Evolutionary conservation across 106 monocot genomes (phyloP).

Genomic region (Allium sativum): DNA sequence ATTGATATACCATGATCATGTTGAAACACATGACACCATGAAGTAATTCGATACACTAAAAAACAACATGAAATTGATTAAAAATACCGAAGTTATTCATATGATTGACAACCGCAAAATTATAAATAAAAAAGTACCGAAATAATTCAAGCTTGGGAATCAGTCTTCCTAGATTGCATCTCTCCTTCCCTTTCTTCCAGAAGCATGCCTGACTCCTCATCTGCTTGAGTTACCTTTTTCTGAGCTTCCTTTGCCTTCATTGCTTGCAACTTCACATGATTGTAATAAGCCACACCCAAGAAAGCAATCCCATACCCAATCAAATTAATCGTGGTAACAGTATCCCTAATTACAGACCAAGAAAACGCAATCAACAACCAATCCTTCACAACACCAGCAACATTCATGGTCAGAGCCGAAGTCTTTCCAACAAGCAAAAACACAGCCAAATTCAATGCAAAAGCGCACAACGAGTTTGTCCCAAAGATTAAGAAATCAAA

Average conservation of each 20-base stretch:
- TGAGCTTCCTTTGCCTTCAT: conserved; percentile 12
- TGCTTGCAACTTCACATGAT: conserved; percentile 16
- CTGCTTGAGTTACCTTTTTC: not conserved
- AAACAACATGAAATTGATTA: not conserved
- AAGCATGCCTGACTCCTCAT: not conserved
- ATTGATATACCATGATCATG: not conserved
- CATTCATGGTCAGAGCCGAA: conserved; percentile 21
- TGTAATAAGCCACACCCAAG: conserved; percentile 18
- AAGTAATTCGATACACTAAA: not conserved
- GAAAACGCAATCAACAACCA: conserved; percentile 20
- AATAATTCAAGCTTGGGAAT: conserved; percentile 6
- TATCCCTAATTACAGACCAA: conserved; percentile 20
- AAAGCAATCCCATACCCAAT: conserved; percentile 15
- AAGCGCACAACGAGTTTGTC: conserved; percentile 14
- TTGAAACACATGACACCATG: not conserved
- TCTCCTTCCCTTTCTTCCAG: not conserved
- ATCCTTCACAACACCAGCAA: conserved; percentile 20
- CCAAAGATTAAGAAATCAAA: conserved; percentile 5
- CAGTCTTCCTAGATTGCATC: not conserved
- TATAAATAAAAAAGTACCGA: conserved; percentile 4
- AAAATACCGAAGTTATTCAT: not conserved
- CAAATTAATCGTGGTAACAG: conserved; percentile 13
- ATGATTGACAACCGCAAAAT: not conserved
- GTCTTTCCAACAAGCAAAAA: conserved; percentile 18
- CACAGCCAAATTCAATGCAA: conserved; percentile 17